A percentile compares a stretch with the other conserved stretches of the same genome.
phyloP scores from a whole-genome alignment of 2,329 filamentous ascomycete species.

The Aspergillus melleus region DNA sequence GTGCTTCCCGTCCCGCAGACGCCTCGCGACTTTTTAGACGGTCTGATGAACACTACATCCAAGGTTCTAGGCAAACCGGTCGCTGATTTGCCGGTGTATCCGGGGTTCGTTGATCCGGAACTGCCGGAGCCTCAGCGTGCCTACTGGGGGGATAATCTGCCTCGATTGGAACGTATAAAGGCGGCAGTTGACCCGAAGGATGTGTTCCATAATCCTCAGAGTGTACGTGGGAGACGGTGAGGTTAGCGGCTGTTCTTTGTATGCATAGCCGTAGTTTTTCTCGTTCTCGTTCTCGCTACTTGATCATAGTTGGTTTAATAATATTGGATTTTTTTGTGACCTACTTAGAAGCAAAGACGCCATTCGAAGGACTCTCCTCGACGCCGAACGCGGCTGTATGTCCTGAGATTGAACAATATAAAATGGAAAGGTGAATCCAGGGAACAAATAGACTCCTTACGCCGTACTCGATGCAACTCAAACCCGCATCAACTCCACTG shows the following conservation, averaged over 20 bases:
- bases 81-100: constrained; percentile 54
- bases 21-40: constrained; percentile 53
- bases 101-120: constrained; percentile 62
- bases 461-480: no score
- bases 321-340: no score
- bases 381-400: no score
- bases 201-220: constrained; percentile 62
- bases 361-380: no score
- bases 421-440: no score
- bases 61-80: constrained; percentile 10
- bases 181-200: constrained; percentile 53
- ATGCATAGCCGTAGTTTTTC: no score
- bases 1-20: background rate
- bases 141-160: constrained; percentile 59
- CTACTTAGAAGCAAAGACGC: no score
- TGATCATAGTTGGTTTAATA: no score
- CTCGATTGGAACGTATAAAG: constrained; percentile 53
- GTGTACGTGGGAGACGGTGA: constrained; percentile 20
- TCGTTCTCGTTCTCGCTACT: no score
- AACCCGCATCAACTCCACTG: no score
- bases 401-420: no score
- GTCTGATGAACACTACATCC: constrained; percentile 34
- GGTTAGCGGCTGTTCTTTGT: background rate
- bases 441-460: no score
- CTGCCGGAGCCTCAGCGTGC: constrained; percentile 48